Conservation (phyloP, 331 rosid species). For the Pyrus hybrid region DNA sequence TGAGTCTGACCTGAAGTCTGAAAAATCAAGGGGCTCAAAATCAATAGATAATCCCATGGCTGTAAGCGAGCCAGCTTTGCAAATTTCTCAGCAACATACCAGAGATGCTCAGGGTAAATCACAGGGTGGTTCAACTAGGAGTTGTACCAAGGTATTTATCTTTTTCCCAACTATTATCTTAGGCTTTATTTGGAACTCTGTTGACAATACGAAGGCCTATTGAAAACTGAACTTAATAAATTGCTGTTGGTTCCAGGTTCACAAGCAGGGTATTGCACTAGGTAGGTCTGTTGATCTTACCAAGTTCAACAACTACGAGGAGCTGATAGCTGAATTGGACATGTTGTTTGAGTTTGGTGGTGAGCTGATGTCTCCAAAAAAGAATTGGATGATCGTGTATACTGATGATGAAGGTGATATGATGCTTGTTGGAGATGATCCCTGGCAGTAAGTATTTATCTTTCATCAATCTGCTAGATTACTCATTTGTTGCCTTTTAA, state of each 20-base stretch:
- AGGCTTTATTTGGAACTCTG: neutral
- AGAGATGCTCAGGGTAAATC: conserved; percentile 51
- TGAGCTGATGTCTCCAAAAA: conserved; percentile 51
- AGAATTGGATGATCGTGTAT: conserved; percentile 82
- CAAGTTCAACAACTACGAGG: conserved; percentile 65
- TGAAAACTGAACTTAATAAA: neutral
- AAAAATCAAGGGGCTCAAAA: conserved; percentile 36
- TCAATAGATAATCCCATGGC: conserved; percentile 25
- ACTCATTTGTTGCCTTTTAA: neutral
- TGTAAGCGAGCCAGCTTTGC: conserved; percentile 31
- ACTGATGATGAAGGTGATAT: conserved; percentile 93
- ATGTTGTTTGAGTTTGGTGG: conserved; percentile 80
- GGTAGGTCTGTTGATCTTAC: conserved; percentile 96
- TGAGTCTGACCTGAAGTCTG: conserved; percentile 50
- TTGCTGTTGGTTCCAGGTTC: conserved; percentile 54
- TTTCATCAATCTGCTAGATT: neutral
- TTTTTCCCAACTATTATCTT: neutral
- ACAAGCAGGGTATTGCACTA: conserved; percentile 96
- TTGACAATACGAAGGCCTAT: neutral
- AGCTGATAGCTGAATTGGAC: conserved; percentile 75
- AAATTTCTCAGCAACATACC: conserved; percentile 28
- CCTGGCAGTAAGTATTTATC: conserved; percentile 78
- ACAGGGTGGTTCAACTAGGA: conserved; percentile 65
- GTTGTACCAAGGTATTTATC: conserved; percentile 80
- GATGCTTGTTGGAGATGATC: conserved; percentile 99